Evolutionary conservation across 208 protist species (phyloP).

Genomic region (Angomonas deanei): DNA sequence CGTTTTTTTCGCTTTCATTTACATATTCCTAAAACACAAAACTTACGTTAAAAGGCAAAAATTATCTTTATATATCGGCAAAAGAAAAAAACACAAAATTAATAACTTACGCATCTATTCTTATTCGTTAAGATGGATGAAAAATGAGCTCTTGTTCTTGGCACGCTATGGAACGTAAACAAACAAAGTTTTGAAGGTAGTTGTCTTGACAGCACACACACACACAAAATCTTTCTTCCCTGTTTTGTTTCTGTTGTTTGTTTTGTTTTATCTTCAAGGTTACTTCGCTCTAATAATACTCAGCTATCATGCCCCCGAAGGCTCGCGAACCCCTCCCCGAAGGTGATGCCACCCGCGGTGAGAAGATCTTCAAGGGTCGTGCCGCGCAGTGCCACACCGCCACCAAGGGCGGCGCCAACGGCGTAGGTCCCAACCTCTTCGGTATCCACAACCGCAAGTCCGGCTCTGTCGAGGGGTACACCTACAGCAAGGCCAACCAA

Average conservation of each 20-base stretch:
- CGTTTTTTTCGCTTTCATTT: constrained; percentile 5
- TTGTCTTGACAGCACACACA: background rate
- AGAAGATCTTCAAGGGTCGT: constrained; percentile 93
- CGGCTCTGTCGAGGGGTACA: constrained; percentile 88
- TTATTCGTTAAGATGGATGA: too few species aligned
- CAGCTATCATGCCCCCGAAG: constrained; percentile 57
- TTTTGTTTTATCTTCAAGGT: background rate
- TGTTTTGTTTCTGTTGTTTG: background rate
- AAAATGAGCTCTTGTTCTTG: background rate
- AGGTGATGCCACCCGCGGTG: constrained; percentile 74
- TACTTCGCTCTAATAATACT: background rate
- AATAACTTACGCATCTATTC: background rate
- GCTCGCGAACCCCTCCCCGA: constrained; percentile 55
- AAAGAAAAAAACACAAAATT: background rate
- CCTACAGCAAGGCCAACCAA: constrained; percentile 95
- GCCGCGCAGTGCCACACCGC: constrained; percentile 93
- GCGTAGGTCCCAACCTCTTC: constrained; percentile 89
- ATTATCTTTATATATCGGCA: background rate
- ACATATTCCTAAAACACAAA: too few species aligned
- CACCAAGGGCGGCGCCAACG: constrained; percentile 84
- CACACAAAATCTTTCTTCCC: background rate
- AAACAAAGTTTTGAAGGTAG: background rate
- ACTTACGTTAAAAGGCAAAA: background rate
- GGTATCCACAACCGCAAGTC: constrained; percentile 89
- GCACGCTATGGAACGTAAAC: background rate